These are phyloP conservation scores for Aspergillus sp. DNA, from an alignment of 2,329 filamentous ascomycete genomes.

Conservation along the genomic window DNA sequence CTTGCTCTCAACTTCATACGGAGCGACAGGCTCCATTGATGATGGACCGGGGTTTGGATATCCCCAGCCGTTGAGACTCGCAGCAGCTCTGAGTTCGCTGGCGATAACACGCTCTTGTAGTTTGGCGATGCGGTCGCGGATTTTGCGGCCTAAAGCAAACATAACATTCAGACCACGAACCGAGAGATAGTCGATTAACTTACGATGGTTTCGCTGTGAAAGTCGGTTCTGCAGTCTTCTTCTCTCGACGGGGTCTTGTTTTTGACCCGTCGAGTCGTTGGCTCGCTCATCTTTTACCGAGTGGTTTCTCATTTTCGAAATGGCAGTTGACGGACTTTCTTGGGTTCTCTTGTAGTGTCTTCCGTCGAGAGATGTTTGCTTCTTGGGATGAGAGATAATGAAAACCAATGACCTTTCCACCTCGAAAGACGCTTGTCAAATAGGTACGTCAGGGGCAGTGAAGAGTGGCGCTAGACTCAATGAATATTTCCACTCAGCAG, in stretches of 20 bases:
- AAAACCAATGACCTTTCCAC: neutral
- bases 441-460: too few species aligned
- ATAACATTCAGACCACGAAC: neutral
- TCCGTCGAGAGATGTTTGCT: neutral
- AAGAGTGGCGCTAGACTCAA: neutral
- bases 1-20: conserved; percentile 7
- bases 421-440: too few species aligned
- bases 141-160: conserved; percentile 29
- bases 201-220: conserved; percentile 35
- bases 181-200: neutral
- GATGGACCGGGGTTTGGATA: conserved; percentile 16
- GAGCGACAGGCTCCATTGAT: conserved; percentile 1
- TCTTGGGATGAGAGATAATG: neutral
- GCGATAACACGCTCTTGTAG: conserved; percentile 36
- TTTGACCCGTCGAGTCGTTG: conserved; percentile 13
- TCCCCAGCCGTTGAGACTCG: conserved; percentile 30
- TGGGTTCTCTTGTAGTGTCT: neutral
- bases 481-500: neutral
- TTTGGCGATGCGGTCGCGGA: conserved; percentile 35
- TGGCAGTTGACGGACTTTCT: neutral
- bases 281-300: conserved; percentile 11
- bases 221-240: conserved; percentile 33
- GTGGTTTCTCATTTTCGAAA: conserved; percentile 3
- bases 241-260: conserved; percentile 32
- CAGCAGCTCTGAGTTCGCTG: conserved; percentile 32